Evolutionary conservation across 2,329 filamentous ascomycete genomes (phyloP), one percentile per base, ranked within the genome.

Genomic region (Mycogone perniciosa): DNA sequence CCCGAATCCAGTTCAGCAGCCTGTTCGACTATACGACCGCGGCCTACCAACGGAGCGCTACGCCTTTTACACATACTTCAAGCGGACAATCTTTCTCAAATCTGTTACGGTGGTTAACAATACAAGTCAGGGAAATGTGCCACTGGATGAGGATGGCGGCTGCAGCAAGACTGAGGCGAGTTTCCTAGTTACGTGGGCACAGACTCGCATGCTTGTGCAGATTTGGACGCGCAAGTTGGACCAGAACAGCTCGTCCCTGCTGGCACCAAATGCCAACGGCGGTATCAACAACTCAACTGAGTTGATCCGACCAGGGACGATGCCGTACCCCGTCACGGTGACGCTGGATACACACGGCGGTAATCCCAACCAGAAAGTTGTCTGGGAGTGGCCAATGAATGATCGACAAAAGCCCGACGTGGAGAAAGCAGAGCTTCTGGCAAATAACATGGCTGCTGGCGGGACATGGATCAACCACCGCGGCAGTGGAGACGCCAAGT

Each of bases 11-110:
- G 70, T 75, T 1, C 81, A 85, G 53, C 93, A 97, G 62, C 92
- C 89, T 0, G 74, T 97, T 9, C 82, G 88, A 2, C 79, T 97
- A 1, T 97, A 85, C 66, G 89, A 97, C 65, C 86, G 90, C 20
- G 90, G 87, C 13, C 74, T 87, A 30, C 72, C 79, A 2, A 85
- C 85, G 0, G 92, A 97, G 66, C 89, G 96, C 69, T 96, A 95
- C 67, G 89, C 89, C 2, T 96, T 96, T 71, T 96, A 96, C 71
- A 88, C 81, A 1, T 95, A 96, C 73, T 97, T 88, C 67, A 84
- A 90, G 69, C 88, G 90, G 57, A 86, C 85, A 7, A 88, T 95
- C 56, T 95, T 92, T 72, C 75, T 95, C 55, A 82, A 84, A 59
- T 83, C 81, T 11, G 70, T 76, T 8, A 68, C 69, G 0, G 65